These are phyloP conservation scores for Carex myosuroides DNA, from an alignment of 176 grass and related monocot species.

Conservation along the genomic window DNA sequence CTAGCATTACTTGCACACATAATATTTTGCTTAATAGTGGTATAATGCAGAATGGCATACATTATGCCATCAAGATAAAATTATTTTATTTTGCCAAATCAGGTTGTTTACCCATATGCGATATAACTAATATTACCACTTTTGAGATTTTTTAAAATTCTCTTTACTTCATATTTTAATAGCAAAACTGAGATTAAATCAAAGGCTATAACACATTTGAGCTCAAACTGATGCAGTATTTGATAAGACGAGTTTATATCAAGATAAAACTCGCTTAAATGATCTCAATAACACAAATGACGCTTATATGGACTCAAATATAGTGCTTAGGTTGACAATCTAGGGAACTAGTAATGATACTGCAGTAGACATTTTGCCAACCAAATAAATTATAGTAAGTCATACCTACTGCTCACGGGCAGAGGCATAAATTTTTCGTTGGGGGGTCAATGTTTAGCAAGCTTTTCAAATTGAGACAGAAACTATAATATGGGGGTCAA, in stretches of 20 bases:
- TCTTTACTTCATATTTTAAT: background rate
- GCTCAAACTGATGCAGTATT: background rate
- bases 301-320: background rate
- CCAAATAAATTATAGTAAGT: conserved; percentile 4
- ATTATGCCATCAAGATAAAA: background rate
- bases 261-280: background rate
- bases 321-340: background rate
- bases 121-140: background rate
- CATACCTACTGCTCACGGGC: background rate
- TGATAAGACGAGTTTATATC: background rate
- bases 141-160: background rate
- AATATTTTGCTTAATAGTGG: background rate
- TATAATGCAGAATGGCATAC: background rate
- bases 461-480: no score
- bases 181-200: background rate
- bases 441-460: no score
- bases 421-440: no score
- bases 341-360: background rate
- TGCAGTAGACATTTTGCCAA: background rate
- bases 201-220: background rate
- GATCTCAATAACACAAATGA: background rate
- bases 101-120: background rate
- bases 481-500: no score
- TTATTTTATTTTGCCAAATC: background rate
- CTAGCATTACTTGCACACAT: background rate